Evolutionary conservation across 2,329 filamentous ascomycete genomes (phyloP).

Genomic region (Graphiopsis chlorocephala): DNA sequence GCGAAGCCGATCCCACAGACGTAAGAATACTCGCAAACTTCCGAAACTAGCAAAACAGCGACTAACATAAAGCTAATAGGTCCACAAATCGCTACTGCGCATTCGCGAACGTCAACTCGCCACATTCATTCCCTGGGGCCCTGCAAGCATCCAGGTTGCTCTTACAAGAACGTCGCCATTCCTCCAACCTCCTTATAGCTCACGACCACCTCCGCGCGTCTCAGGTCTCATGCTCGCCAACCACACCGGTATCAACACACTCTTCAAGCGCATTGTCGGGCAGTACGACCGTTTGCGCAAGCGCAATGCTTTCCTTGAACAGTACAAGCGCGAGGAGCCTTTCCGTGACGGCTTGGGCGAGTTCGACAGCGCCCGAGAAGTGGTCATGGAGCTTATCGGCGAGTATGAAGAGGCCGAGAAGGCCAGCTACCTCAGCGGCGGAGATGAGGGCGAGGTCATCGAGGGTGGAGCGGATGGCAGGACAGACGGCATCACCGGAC

Average conservation of each 20-base stretch:
- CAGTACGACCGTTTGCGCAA: slow-evolving; percentile 95
- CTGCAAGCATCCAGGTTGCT: slow-evolving; percentile 95
- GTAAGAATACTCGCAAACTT: slow-evolving; percentile 40
- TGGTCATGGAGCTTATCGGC: slow-evolving; percentile 83
- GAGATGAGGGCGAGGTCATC: slow-evolving; percentile 22
- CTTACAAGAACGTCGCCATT: slow-evolving; percentile 96
- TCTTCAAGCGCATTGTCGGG: slow-evolving; percentile 89
- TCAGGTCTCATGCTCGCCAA: slow-evolving; percentile 97
- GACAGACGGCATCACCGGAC: slow-evolving; percentile 44
- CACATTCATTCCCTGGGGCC: slow-evolving; percentile 97
- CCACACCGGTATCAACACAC: slow-evolving; percentile 92
- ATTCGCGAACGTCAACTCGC: slow-evolving; percentile 92
- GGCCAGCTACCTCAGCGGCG: slow-evolving; percentile 74
- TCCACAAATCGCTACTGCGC: slow-evolving; percentile 94
- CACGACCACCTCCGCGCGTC: slow-evolving; percentile 81
- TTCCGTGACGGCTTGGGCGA: slow-evolving; percentile 90
- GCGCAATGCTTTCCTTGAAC: slow-evolving; percentile 93
- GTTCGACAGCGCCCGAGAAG: slow-evolving; percentile 91
- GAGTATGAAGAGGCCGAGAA: slow-evolving; percentile 96
- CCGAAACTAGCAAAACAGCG: neutral
- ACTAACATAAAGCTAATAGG: slow-evolving; percentile 37
- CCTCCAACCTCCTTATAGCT: slow-evolving; percentile 88
- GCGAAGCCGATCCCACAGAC: slow-evolving; percentile 95
- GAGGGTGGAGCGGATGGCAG: slow-evolving; percentile 33
- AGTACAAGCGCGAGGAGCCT: slow-evolving; percentile 91